Percentiles rank a stretch among this genome's conserved stretches.
Conservation (phyloP, 1,284 basidiomycete genomes). For the Tremellales sp. region DNA sequence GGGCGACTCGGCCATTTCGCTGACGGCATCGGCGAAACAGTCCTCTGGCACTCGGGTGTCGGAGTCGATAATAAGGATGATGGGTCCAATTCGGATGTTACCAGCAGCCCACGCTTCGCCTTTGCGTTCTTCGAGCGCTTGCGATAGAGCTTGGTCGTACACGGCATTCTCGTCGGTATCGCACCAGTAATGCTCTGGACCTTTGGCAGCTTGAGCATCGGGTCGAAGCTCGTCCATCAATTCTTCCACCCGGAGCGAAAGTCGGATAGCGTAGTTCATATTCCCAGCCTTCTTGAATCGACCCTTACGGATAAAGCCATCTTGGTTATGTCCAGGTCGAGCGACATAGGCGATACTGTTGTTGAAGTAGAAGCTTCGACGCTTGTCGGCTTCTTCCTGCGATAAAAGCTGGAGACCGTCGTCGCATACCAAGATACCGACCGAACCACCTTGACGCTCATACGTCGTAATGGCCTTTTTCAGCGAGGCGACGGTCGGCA, state of each 20-base stretch:
- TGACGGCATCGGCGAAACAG: slow-evolving; percentile 63
- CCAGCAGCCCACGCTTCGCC: slow-evolving; percentile 51
- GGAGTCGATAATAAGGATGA: slow-evolving; percentile 69
- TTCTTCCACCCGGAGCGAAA: slow-evolving; percentile 70
- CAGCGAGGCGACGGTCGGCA: slow-evolving; percentile 68
- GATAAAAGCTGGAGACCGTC: slow-evolving; percentile 65
- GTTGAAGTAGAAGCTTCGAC: slow-evolving; percentile 72
- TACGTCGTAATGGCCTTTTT: slow-evolving; percentile 65
- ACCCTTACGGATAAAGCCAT: slow-evolving; percentile 74
- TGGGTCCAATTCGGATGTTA: slow-evolving; percentile 53
- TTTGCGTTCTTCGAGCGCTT: slow-evolving; percentile 55
- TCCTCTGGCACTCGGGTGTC: slow-evolving; percentile 82
- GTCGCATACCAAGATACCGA: slow-evolving; percentile 39
- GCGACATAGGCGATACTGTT: slow-evolving; percentile 81
- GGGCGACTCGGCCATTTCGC: slow-evolving; percentile 24
- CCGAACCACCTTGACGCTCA: slow-evolving; percentile 50
- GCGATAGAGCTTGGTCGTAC: slow-evolving; percentile 36
- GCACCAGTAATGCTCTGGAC: slow-evolving; percentile 23
- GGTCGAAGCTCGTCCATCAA: slow-evolving; percentile 56
- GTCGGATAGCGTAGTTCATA: slow-evolving; percentile 75
- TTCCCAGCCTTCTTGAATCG: slow-evolving; percentile 87
- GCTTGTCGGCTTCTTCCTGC: slow-evolving; percentile 61
- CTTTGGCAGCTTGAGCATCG: slow-evolving; percentile 25
- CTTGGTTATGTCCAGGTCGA: slow-evolving; percentile 65
- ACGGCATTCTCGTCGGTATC: slow-evolving; percentile 36